Evolutionary conservation across 805 yeast genomes (phyloP).

Genomic region (Ogataea philodendri): DNA sequence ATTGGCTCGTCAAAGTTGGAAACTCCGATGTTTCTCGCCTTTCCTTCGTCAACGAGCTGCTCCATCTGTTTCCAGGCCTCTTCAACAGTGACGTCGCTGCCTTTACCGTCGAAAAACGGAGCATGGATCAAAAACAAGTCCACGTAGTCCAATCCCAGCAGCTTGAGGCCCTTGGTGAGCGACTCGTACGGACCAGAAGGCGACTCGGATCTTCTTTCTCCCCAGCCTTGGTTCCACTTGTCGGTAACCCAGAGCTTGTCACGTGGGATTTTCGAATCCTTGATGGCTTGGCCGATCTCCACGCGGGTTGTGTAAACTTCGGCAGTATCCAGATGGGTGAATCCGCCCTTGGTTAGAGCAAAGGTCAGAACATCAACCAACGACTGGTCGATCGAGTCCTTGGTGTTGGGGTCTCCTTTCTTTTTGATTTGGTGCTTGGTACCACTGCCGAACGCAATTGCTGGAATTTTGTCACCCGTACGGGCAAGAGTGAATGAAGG

Average conservation of each 20-base stretch:
- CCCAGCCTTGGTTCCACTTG: constrained; percentile 48
- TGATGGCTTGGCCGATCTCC: constrained; percentile 57
- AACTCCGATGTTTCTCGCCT: constrained; percentile 51
- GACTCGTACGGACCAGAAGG: constrained; percentile 47
- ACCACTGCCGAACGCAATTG: constrained; percentile 52
- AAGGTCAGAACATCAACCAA: constrained; percentile 44
- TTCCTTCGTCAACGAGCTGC: constrained; percentile 42
- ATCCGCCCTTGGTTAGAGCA: constrained; percentile 49
- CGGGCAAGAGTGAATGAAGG: constrained; percentile 29
- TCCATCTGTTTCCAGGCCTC: constrained; percentile 51
- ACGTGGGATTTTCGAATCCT: constrained; percentile 43
- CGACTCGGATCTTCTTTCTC: constrained; percentile 20
- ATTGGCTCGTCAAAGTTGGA: constrained; percentile 56
- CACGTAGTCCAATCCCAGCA: constrained; percentile 49
- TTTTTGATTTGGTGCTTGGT: constrained; percentile 50
- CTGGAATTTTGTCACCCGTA: constrained; percentile 37
- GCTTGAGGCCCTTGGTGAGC: constrained; percentile 45
- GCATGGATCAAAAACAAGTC: constrained; percentile 64
- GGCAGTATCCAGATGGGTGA: constrained; percentile 65
- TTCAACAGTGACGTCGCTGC: constrained; percentile 45
- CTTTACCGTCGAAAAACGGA: constrained; percentile 46
- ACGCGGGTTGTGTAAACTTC: constrained; percentile 61
- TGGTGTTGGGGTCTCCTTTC: constrained; percentile 25
- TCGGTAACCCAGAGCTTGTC: constrained; percentile 57
- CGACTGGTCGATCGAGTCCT: constrained; percentile 32